Evolutionary conservation across 306 rosid genomes (phyloP).

Genomic region (Inga laurina): DNA sequence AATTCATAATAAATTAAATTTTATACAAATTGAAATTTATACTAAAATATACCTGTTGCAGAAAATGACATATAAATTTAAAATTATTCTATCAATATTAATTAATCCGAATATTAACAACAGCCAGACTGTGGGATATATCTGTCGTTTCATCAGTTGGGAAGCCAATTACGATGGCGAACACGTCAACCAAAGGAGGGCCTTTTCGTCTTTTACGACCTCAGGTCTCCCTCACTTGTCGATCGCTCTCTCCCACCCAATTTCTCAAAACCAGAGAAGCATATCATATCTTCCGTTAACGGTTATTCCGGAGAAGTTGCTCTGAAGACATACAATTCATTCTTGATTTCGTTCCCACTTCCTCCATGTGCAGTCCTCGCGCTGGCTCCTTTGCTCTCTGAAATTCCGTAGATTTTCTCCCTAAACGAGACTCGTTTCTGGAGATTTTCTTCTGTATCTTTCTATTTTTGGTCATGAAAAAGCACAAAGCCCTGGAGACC

Average conservation of each 20-base stretch:
- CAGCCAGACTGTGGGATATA: constrained; percentile 4
- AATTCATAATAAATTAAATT: too few relatives aligned
- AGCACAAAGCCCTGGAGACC: constrained; percentile 28
- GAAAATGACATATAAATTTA: too few relatives aligned
- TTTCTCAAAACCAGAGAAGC: neutral
- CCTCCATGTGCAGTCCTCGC: neutral
- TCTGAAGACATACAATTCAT: neutral
- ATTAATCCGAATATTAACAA: too few relatives aligned
- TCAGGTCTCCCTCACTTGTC: constrained; percentile 15
- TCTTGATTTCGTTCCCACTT: neutral
- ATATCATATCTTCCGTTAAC: constrained; percentile 28
- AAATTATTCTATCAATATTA: too few relatives aligned
- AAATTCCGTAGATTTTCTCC: neutral
- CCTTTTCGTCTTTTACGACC: constrained; percentile 28
- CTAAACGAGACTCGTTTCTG: neutral
- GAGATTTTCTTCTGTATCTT: neutral
- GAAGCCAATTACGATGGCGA: too few relatives aligned
- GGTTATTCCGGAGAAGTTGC: constrained; percentile 28
- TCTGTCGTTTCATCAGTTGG: constrained; percentile 27
- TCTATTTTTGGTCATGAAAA: constrained; percentile 44
- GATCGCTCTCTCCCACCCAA: neutral
- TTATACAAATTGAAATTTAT: too few relatives aligned
- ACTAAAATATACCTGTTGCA: too few relatives aligned
- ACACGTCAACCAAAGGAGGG: constrained; percentile 18
- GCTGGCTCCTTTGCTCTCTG: neutral